phyloP scores from a whole-genome alignment of 108 stramenopile species.

The Cyclotella baltica region DNA sequence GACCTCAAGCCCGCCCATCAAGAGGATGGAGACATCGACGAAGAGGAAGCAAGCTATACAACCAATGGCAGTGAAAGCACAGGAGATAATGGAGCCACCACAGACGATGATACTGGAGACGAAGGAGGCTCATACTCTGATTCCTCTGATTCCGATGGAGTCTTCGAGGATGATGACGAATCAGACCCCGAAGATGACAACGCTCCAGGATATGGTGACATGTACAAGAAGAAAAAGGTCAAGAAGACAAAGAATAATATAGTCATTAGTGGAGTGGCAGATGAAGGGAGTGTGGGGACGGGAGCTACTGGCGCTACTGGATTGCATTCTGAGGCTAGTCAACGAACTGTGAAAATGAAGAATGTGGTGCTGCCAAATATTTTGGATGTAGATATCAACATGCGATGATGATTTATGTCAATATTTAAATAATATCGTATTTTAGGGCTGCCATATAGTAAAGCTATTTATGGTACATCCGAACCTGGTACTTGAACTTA shows the following conservation, averaged over 20 bases:
- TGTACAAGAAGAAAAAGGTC: constrained; percentile 10
- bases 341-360: constrained; percentile 18
- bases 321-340: constrained; percentile 26
- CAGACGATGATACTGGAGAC: constrained; percentile 13
- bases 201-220: not conserved
- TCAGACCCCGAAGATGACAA: constrained; percentile 1
- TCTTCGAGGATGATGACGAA: constrained; percentile 12
- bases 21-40: not conserved
- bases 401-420: constrained; percentile 3
- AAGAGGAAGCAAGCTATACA: constrained; percentile 13
- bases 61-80: constrained; percentile 8
- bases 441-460: no score
- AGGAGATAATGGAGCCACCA: constrained; percentile 9
- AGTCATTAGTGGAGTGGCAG: constrained; percentile 29
- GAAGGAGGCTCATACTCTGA: constrained; percentile 18
- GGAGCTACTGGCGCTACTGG: constrained; percentile 34
- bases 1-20: not conserved
- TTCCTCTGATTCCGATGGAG: constrained; percentile 3
- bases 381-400: constrained; percentile 16
- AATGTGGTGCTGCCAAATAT: constrained; percentile 4
- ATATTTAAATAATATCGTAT: not conserved
- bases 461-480: no score
- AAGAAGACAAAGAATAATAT: constrained; percentile 25
- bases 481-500: no score
- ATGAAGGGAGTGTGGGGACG: constrained; percentile 28